Base-by-base conservation (phyloP, 441 rosid genomes). In the Arabidopsis lyrata region DNA sequence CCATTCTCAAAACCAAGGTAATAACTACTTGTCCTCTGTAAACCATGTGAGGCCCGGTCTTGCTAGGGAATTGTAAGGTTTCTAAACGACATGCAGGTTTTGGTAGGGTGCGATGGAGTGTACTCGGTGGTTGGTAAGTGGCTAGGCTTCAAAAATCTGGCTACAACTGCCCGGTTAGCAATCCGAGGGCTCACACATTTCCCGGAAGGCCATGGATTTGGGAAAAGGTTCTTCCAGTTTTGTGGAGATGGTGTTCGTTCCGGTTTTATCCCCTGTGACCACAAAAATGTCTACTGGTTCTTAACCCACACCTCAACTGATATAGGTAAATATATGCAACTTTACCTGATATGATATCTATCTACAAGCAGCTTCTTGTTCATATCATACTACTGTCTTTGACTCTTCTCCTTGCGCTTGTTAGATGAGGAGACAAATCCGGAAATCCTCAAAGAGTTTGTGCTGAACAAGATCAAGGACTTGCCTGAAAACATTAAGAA, bases 31-130 rank as follows among this genome's bases (percentile, higher is more conserved):
- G 14, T 42, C 13, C 55, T 41, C 49, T 38, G 9, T 10, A 36
- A 41, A 63, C 24, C 32, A 59, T 63, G 50, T 13, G 8, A 39
- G 6, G 13, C 38, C 38, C 63, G 41, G 29, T 24, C 14, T 39
- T 20, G 53, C 20, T 10, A 36, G 34, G 14, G 24, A 75, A 85
- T 87, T 58, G 12, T 12, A 10, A 13, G 27, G 11, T 38, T 49
- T 74, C 54, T 75, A 48, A 68, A 68, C 39, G 74, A 53, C 57
- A 55, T 54, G 5, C 74, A 76, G 79, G 86, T 83, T 32, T 77
- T 90, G 78, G 78, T 93, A 45, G 96, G 96, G 70, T 84, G 96
- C 62, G 98, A 93, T 61, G 96, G 97, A 38, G 87, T 90, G 68
- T 86, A 90, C 61, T 91, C 98, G 1, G 74, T 79, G 59, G 88